Evolutionary conservation across 208 protist genomes (phyloP).

Genomic region (Tritrichomonas foetus): DNA sequence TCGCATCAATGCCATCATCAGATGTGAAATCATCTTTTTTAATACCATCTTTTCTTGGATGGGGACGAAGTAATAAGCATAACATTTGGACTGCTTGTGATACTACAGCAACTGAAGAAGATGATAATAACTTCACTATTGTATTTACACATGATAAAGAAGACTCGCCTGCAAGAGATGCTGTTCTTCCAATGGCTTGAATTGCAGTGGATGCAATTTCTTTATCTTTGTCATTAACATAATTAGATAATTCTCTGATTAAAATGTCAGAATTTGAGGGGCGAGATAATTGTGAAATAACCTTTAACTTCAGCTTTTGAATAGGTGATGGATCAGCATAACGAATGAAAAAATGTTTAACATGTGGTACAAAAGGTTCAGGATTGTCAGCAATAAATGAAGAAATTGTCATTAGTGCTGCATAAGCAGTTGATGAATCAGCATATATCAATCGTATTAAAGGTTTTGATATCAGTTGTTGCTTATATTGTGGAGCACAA

Average conservation of each 20-base stretch:
- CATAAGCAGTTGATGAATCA: neutral
- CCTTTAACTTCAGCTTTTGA: neutral
- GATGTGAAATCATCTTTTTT: neutral
- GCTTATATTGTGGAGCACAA: neutral
- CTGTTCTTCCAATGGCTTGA: neutral
- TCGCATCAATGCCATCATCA: neutral
- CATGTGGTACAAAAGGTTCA: neutral
- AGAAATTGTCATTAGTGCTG: neutral
- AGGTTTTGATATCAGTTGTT: neutral
- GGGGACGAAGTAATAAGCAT: neutral
- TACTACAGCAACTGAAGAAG: neutral
- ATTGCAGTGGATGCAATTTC: neutral
- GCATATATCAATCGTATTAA: neutral
- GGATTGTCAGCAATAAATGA: slow-evolving; percentile 3
- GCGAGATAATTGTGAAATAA: neutral
- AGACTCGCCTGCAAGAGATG: neutral
- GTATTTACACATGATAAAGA: neutral
- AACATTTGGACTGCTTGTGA: neutral
- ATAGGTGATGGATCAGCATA: neutral
- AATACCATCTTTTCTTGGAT: neutral
- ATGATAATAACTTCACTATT: neutral
- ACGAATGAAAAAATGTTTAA: neutral
- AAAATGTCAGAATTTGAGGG: slow-evolving; percentile 7
- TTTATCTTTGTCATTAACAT: neutral
- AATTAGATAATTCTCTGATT: neutral